Conservation (phyloP, 2,329 filamentous ascomycete species). For the Madurella mycetomatis region DNA sequence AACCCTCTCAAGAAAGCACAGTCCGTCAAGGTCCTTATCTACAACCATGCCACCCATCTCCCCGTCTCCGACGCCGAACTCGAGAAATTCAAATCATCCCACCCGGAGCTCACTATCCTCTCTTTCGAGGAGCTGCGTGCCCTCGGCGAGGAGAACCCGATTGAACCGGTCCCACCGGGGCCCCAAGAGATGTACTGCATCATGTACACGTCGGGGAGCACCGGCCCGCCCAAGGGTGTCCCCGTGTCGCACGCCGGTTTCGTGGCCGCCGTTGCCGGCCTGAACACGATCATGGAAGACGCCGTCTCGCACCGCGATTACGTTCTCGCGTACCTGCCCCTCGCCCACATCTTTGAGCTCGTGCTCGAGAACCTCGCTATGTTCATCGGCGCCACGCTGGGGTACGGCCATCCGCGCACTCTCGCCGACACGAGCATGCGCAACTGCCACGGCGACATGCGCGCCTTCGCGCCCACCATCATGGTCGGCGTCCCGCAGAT, state of each 20-base stretch:
- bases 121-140: conserved; percentile 52
- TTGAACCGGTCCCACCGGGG: conserved; percentile 66
- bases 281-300: conserved; percentile 71
- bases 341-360: conserved; percentile 95
- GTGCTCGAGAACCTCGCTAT: conserved; percentile 89
- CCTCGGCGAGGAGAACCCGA: conserved; percentile 62
- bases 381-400: conserved; percentile 85
- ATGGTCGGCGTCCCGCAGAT: conserved; percentile 93
- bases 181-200: conserved; percentile 77
- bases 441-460: conserved; percentile 91
- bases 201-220: conserved; percentile 86
- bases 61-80: conserved; percentile 51
- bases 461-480: conserved; percentile 82
- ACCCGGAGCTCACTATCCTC: conserved; percentile 50
- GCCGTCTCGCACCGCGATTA: conserved; percentile 73
- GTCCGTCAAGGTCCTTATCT: conserved; percentile 56
- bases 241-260: conserved; percentile 77
- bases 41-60: conserved; percentile 53
- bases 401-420: conserved; percentile 87
- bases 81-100: conserved; percentile 51
- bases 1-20: conserved; percentile 53
- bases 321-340: conserved; percentile 84
- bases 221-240: conserved; percentile 84
- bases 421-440: conserved; percentile 80
- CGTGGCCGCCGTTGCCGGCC: conserved; percentile 76